Conservation (phyloP, 2,329 filamentous ascomycete species). For the Endoconidiophora polonica region DNA sequence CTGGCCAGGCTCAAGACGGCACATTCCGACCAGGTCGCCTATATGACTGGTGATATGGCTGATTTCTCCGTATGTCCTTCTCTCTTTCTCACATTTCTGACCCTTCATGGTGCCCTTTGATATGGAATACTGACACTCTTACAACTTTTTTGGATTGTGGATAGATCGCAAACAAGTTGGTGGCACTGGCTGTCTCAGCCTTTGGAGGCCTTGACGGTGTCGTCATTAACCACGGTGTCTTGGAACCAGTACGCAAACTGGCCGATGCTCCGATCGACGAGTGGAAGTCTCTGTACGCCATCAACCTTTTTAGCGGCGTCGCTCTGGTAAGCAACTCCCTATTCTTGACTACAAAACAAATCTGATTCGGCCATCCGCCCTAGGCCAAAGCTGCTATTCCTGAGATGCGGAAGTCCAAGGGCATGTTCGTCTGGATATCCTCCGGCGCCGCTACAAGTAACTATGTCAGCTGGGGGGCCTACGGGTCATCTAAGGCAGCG, state of each 20-base stretch:
- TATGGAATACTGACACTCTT: background rate
- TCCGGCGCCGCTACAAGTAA: constrained; percentile 55
- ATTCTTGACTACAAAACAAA: background rate
- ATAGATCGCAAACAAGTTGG: constrained; percentile 32
- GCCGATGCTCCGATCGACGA: constrained; percentile 50
- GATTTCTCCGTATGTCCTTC: constrained; percentile 29
- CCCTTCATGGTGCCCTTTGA: background rate
- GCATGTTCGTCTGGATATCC: constrained; percentile 61
- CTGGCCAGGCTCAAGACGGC: constrained; percentile 34
- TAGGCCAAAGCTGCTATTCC: constrained; percentile 57
- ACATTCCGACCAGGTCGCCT: constrained; percentile 36
- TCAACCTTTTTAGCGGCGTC: constrained; percentile 76
- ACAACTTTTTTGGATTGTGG: background rate
- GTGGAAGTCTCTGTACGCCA: constrained; percentile 61
- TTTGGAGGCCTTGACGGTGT: constrained; percentile 67
- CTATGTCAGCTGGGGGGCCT: constrained; percentile 62
- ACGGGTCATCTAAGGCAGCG: constrained; percentile 70
- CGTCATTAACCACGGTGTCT: constrained; percentile 72
- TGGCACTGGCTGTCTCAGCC: constrained; percentile 44
- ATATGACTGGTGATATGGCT: constrained; percentile 37
- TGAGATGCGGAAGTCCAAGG: constrained; percentile 48
- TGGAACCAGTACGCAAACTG: constrained; percentile 60
- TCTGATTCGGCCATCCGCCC: no score
- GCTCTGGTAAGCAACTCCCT: constrained; percentile 43
- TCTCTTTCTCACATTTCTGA: background rate